Conservation (phyloP, 164 flowering plant genomes). For the Vitis rotundifolia region DNA sequence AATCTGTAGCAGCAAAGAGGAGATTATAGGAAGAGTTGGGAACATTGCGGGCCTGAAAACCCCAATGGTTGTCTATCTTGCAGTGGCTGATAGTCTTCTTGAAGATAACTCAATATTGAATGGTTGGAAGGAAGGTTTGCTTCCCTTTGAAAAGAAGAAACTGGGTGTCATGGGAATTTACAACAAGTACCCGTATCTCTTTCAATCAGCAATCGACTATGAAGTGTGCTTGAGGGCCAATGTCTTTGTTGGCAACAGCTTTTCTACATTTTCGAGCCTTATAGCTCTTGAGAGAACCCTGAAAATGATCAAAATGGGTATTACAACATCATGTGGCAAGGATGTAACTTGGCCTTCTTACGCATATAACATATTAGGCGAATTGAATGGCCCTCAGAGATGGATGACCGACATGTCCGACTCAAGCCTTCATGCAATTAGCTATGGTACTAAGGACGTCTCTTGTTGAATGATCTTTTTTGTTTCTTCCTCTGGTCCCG, state of each 20-base stretch:
- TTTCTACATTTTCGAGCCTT: slow-evolving; percentile 94
- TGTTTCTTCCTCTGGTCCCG: neutral
- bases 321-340: slow-evolving; percentile 34
- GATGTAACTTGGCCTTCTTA: slow-evolving; percentile 76
- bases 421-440: slow-evolving; percentile 69
- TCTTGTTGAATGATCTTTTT: slow-evolving; percentile 42
- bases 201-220: slow-evolving; percentile 93
- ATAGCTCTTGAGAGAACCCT: slow-evolving; percentile 87
- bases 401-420: slow-evolving; percentile 88
- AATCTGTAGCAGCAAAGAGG: slow-evolving; percentile 86
- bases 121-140: slow-evolving; percentile 79
- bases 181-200: slow-evolving; percentile 74
- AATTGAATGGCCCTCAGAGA: slow-evolving; percentile 56
- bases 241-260: slow-evolving; percentile 90
- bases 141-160: slow-evolving; percentile 82
- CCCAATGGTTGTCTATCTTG: slow-evolving; percentile 72
- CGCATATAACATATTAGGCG: slow-evolving; percentile 80
- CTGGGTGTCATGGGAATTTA: slow-evolving; percentile 73
- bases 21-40: slow-evolving; percentile 74
- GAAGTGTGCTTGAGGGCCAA: slow-evolving; percentile 93
- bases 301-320: slow-evolving; percentile 51
- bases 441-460: slow-evolving; percentile 78
- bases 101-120: slow-evolving; percentile 60
- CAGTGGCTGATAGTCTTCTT: slow-evolving; percentile 85
- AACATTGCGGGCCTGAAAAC: slow-evolving; percentile 45